Evolutionary conservation across 1,139 yeast species (phyloP), one percentile per base, ranked within the genome.

Genomic region (Kazachstania sp.): DNA sequence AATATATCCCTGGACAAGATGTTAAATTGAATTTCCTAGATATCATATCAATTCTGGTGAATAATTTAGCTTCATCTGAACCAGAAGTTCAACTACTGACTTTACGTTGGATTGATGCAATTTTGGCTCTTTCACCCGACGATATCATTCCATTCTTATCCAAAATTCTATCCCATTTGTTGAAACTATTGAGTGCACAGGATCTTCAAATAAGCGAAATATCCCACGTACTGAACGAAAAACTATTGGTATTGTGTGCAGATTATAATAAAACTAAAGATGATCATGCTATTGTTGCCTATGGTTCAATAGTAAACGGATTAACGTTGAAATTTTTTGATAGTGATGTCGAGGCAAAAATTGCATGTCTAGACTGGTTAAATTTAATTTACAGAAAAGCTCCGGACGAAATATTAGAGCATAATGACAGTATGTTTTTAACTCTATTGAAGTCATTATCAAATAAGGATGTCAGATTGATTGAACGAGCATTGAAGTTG

Each of bases 291-390:
- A 60, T 62, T 45, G 68, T 80, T n/a, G 79, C 79, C 55, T 79
- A 78, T 52, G 68, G 78, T 0, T 69, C 82, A 2, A 74, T 81
- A 4, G 79, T 81, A 34, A 80, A 78, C 51, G 79, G 81, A 7
- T 64, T 83, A 47, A 78, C 83, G 0, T 56, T 77, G 32, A 86
- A 81, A 54, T 78, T 83, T 50, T 66, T 78, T 50, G 79, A 77
- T 54, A 85, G 82, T 48, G 83, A 86, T 56, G 95, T 87, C 54
- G 79, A 83, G 34, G 86, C 97, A 0, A 73, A 94, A 53, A 75
- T 88, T 18, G 88, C 95, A 0, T 85, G 95, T 18, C 70, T 94
- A 41, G 96, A 90, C 55, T 94, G 98, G 98, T 71, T 94, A 35
- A 81, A 83, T 26, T 80, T 87, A 74, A 72, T 94, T 41, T 94